Evolutionary conservation across 495 filamentous ascomycete species (phyloP), one percentile per base, ranked within the genome.

Genomic region (Penicillium cinerascens): DNA sequence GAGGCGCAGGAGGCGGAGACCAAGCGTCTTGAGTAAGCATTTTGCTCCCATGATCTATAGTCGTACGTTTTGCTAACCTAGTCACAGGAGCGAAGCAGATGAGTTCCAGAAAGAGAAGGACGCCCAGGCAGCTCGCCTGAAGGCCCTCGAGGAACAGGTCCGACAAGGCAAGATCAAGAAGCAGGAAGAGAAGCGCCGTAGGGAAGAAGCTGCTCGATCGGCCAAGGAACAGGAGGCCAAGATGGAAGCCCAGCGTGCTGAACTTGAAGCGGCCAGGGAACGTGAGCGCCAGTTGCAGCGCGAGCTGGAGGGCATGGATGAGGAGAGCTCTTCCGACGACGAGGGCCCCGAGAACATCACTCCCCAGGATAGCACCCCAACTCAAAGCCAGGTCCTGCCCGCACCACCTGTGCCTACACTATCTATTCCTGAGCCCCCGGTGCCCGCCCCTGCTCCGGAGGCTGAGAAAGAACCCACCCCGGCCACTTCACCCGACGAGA

Each of bases 141-240:
- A 82, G 59, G 92, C 91, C 21, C 79, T 99, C 23, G 91, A 99
- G 63, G 89, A 97, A 64, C 91, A 95, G 66, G 91, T 97, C 41
- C 86, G 86, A 55, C 88, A 91, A 67, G 92, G 92, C 48, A 97
- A 97, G 72, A 72, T 97, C n/a, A 95, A 92, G 79, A 96, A 93
- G 66, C 86, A 92, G 59, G 95, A 97, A 67, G 95, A 96, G 73
- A 96, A 92, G 73, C 85, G 83, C 17, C 84, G 84, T 58, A 92
- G 88, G 74, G 91, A 96, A 67, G 92, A 91, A 42, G 89, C 92
- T 8, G 74, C 89, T 55, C 84, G 86, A 44, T 87, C 89, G 61
- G 87, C 92, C 20, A 91, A 89, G 60, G 89, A 96, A 61, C 92
- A 96, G 61, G 91, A 99, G 70, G 80, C 83, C 23, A 83, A 85